A percentile compares a stretch with the other conserved stretches of the same genome.
Conservation (phyloP, 148 eudicot genomes). For the Rhododendron vialii region DNA sequence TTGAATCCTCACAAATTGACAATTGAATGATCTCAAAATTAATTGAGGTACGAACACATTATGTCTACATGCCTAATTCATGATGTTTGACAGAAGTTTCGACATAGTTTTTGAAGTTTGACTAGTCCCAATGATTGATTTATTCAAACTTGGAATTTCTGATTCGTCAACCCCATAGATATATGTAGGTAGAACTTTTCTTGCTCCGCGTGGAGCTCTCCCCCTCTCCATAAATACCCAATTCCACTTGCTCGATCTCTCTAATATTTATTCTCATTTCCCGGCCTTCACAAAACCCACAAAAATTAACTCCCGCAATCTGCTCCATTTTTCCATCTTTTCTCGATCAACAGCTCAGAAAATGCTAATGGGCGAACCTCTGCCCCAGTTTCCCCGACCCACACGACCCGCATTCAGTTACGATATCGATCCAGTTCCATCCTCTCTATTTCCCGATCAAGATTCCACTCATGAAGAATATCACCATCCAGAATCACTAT, state of each 20-base stretch:
- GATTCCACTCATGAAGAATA: not conserved
- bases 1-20: no score
- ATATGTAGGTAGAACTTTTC: not conserved
- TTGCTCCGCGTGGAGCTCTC: not conserved
- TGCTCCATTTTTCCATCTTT: not conserved
- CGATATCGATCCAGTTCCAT: not conserved
- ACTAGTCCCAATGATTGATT: not conserved
- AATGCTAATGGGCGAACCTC: not conserved
- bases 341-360: not conserved
- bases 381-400: not conserved
- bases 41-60: no score
- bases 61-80: no score
- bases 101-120: not conserved
- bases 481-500: constrained; percentile 3
- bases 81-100: no score
- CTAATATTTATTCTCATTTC: not conserved
- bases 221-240: not conserved
- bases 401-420: not conserved
- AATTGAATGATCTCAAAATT: no score
- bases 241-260: not conserved
- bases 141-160: not conserved
- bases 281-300: not conserved
- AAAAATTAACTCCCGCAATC: not conserved
- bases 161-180: not conserved
- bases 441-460: not conserved